Conservation (phyloP, 495 filamentous ascomycete genomes). For the Podospora conica region DNA sequence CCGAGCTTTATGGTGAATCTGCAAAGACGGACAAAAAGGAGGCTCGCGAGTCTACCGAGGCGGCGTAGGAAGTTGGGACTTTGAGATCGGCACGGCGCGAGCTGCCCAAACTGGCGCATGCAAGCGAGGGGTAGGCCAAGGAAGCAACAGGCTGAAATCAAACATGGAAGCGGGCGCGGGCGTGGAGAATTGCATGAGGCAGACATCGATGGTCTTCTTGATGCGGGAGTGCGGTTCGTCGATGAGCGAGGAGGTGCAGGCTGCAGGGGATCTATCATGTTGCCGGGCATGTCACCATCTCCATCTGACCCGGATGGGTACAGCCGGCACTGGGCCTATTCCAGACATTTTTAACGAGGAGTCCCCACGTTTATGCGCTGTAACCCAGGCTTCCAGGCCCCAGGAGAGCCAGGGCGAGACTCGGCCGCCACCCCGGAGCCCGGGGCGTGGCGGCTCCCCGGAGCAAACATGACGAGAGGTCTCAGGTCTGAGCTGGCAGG, state of each 20-base stretch:
- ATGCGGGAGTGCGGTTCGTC: constrained; percentile 10
- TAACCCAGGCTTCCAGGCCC: not conserved
- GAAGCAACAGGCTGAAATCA: not conserved
- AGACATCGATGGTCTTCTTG: not conserved
- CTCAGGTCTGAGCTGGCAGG: too few relatives aligned
- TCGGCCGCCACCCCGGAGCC: not conserved
- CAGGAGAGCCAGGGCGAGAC: too few relatives aligned
- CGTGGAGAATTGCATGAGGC: constrained; percentile 6
- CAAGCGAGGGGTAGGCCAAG: constrained; percentile 5
- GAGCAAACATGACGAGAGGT: not conserved
- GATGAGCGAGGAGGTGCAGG: constrained; percentile 16
- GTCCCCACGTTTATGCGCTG: not conserved
- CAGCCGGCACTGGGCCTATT: constrained; percentile 38
- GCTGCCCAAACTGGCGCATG: constrained; percentile 1
- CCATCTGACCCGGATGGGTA: not conserved
- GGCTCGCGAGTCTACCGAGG: not conserved
- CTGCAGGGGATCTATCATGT: constrained; percentile 9
- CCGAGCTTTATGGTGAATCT: constrained; percentile 34
- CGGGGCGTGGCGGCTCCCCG: not conserved
- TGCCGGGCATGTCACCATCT: too few relatives aligned
- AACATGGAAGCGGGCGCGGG: not conserved
- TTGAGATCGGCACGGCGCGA: not conserved
- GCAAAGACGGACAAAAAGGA: not conserved
- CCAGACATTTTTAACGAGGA: constrained; percentile 41
- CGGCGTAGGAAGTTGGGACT: not conserved